Conservation (phyloP, 257 asterid genomes). For the Vinca minor region DNA sequence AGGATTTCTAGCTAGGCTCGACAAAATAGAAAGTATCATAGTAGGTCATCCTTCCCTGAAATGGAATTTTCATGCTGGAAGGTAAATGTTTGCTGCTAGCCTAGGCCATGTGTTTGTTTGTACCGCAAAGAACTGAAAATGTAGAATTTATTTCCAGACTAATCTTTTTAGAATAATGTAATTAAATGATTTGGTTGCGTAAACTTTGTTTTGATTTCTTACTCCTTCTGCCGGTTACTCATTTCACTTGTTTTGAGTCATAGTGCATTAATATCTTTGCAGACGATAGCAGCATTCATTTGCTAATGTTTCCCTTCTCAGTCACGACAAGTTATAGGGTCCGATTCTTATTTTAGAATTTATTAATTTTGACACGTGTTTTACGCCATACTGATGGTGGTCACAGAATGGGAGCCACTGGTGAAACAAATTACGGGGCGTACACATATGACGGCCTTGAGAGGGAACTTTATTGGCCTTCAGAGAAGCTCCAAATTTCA, state of each 20-base stretch:
- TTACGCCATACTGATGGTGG: neutral
- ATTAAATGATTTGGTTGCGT: neutral
- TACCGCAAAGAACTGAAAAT: neutral
- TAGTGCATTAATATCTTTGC: neutral
- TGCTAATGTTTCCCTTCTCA: neutral
- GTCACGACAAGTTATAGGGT: neutral
- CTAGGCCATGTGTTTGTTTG: neutral
- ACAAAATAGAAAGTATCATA: too few relatives aligned
- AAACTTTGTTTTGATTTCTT: neutral
- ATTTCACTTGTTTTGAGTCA: neutral
- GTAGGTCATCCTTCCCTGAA: too few relatives aligned
- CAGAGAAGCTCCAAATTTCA: slow-evolving; percentile 62
- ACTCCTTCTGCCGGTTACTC: neutral
- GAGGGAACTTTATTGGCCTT: slow-evolving; percentile 77
- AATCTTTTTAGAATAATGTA: neutral
- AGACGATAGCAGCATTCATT: neutral
- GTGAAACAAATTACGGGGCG: slow-evolving; percentile 37
- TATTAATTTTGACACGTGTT: neutral
- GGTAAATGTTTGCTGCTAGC: neutral
- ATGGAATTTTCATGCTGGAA: too few relatives aligned
- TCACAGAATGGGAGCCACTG: slow-evolving; percentile 52
- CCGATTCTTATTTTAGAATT: neutral
- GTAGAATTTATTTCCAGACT: neutral
- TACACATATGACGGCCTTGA: slow-evolving; percentile 59
- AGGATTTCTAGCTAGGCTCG: too few relatives aligned